Base-by-base conservation (phyloP, 805 yeast species). In the Tetrapisispora pingtungensis region DNA sequence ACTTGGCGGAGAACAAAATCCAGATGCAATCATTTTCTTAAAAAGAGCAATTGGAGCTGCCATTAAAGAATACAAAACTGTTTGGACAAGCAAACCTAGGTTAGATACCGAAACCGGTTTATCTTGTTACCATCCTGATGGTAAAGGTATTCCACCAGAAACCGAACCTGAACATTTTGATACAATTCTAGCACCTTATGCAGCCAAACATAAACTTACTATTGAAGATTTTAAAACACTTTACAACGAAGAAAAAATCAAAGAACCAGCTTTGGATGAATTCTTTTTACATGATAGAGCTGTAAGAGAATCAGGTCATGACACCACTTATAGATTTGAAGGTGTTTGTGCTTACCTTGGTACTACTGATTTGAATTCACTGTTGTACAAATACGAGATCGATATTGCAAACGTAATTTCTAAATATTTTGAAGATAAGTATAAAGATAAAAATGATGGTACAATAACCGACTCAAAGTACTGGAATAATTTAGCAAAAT, bases 271-370 rank as follows among this genome's bases (percentile, higher is more conserved):
- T 13, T 70, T 90, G 48, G 97, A 93, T 57, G 88, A 78, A 50
- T 90, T 85, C 60, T 85, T 90, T 60, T 61, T 84, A 41, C 96
- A 90, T 58, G 98, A 90, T 62, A 72, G 97, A 47, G 97, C 95
- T 0, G 95, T 90, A 10, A 77, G 98, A 59, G 98, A 90, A 64
- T 81, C 93, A 28, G 98, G 98, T 1, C 97, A 93, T 61, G 98
- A 90, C 60, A 93, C 97, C 0, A 73, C 90, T 2, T 87, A 89
- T 57, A 72, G 98, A 56, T 69, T 93, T 43, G 96, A 89, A 65
- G 95, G 95, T 34, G 75, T 78, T 35, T 87, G 96, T 64, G 96
- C 96, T 0, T 70, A 84, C 59, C 67, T 90, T 52, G 96, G 94
- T 1, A 90, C 97, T 0, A 80, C 89, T 40, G 98, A 90, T 61